These are phyloP conservation scores for Globisporangium nagaii DNA, from an alignment of 352 stramenopile genomes.

Conservation along the genomic window DNA sequence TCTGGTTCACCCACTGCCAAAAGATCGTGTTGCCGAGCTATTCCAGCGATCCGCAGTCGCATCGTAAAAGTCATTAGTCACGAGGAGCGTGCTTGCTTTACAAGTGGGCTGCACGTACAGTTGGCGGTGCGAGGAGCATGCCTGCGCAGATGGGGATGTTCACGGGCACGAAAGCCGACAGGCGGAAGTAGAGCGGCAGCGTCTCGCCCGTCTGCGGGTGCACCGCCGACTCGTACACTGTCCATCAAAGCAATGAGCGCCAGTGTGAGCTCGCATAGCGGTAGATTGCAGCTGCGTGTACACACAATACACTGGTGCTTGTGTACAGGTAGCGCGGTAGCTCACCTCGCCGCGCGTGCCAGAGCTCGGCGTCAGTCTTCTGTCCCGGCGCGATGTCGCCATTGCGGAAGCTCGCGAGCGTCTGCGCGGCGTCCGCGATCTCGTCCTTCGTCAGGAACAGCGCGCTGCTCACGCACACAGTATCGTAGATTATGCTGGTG, in stretches of 20 bases:
- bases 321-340: too few species aligned
- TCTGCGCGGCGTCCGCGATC: constrained; percentile 51
- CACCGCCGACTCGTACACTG: constrained; percentile 73
- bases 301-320: too few species aligned
- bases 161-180: constrained; percentile 81
- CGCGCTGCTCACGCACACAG: constrained; percentile 25
- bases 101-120: too few species aligned
- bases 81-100: too few species aligned
- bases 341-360: constrained; percentile 68
- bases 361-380: constrained; percentile 67
- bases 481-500: neutral
- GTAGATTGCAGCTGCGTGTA: too few species aligned
- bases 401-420: constrained; percentile 48
- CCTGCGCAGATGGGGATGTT: constrained; percentile 86
- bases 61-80: too few species aligned
- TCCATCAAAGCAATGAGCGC: neutral
- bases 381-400: constrained; percentile 35
- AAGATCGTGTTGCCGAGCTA: constrained; percentile 79
- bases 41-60: too few species aligned
- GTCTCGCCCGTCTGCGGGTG: constrained; percentile 82
- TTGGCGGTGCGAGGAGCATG: constrained; percentile 77
- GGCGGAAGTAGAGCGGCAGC: constrained; percentile 55
- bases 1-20: constrained; percentile 88
- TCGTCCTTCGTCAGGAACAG: constrained; percentile 66
- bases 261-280: too few species aligned